These are phyloP conservation scores for Micractinium sp. DNA, from an alignment of 139 green algal genomes.

Conservation along the genomic window DNA sequence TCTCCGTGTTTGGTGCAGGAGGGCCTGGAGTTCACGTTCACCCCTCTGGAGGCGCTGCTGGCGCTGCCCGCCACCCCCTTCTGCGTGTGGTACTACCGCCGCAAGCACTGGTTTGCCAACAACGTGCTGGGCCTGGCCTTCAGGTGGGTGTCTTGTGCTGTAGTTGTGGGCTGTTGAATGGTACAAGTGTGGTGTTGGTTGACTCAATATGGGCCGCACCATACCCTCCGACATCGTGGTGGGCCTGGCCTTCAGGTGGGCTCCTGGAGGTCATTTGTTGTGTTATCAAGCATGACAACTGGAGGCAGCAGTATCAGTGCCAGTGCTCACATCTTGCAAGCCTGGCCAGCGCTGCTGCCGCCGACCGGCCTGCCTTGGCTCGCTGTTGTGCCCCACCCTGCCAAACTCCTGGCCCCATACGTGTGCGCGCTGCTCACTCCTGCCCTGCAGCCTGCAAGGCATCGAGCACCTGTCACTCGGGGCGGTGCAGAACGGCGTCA, in stretches of 20 bases:
- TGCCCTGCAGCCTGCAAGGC: constrained; percentile 75
- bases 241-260: constrained; percentile 64
- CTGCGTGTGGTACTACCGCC: constrained; percentile 84
- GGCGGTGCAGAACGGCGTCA: constrained; percentile 69
- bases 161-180: too few relatives aligned
- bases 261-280: too few relatives aligned
- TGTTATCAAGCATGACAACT: too few relatives aligned
- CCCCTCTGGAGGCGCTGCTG: constrained; percentile 63
- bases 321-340: too few relatives aligned
- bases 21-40: constrained; percentile 56
- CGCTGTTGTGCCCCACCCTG: background rate
- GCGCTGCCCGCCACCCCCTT: constrained; percentile 62
- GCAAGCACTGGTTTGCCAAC: constrained; percentile 97
- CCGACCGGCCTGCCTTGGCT: background rate
- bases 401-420: background rate
- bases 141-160: background rate
- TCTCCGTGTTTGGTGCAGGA: too few relatives aligned
- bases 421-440: background rate
- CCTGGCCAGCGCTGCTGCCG: background rate
- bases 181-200: background rate
- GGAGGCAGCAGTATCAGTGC: too few relatives aligned
- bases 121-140: constrained; percentile 96
- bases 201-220: too few relatives aligned
- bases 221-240: constrained; percentile 98
- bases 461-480: constrained; percentile 96